Evolutionary conservation across 192 early-diverging fungal genomes (phyloP).

Genomic region (Dispira simplex): DNA sequence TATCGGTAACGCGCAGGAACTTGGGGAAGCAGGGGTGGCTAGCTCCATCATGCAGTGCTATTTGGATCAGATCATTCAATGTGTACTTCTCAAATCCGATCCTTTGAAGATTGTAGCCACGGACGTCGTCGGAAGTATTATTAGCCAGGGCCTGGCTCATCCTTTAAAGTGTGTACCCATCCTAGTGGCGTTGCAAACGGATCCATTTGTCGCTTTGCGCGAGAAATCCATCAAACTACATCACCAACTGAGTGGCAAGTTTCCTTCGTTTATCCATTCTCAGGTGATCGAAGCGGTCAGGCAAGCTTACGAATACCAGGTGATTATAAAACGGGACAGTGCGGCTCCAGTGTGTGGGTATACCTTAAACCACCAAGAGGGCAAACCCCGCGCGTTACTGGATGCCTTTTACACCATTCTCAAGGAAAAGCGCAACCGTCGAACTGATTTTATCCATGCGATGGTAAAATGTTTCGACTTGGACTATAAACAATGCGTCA

Average conservation of each 20-base stretch:
- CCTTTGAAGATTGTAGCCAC: constrained; percentile 56
- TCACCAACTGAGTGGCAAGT: constrained; percentile 60
- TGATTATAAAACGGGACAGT: constrained; percentile 17
- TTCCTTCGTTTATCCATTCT: constrained; percentile 77
- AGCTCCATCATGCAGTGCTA: constrained; percentile 83
- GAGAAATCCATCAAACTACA: constrained; percentile 61
- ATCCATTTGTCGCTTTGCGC: constrained; percentile 38
- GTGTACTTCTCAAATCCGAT: constrained; percentile 37
- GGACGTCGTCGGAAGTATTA: constrained; percentile 62
- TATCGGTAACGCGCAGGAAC: constrained; percentile 66
- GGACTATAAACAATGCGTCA: constrained; percentile 20
- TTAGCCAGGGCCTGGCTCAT: constrained; percentile 85
- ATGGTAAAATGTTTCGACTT: constrained; percentile 57
- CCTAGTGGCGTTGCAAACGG: constrained; percentile 71
- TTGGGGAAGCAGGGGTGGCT: constrained; percentile 77
- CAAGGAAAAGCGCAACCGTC: constrained; percentile 41
- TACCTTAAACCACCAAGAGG: constrained; percentile 7
- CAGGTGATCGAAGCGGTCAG: constrained; percentile 61
- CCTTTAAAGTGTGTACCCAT: constrained; percentile 83
- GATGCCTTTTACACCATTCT: constrained; percentile 49
- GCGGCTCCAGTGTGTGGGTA: constrained; percentile 25
- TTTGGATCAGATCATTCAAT: constrained; percentile 55
- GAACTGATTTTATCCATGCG: constrained; percentile 54
- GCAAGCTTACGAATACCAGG: constrained; percentile 60
- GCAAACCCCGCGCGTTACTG: constrained; percentile 35